These are phyloP conservation scores for Gypsophila paniculata DNA, from an alignment of 179 eudicot genomes.

Conservation along the genomic window DNA sequence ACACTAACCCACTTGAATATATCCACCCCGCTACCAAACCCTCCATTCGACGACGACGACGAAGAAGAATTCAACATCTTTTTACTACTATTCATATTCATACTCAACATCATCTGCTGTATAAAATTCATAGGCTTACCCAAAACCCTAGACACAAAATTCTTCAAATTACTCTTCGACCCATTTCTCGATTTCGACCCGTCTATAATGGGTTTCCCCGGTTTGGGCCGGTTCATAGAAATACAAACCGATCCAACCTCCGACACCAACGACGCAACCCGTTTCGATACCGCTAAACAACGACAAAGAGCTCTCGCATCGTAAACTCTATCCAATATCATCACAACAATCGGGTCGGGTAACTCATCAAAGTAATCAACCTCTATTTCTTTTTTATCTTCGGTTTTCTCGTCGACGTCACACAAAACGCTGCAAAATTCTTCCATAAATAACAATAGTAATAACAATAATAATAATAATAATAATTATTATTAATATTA, in stretches of 20 bases:
- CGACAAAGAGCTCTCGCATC: slow-evolving; percentile 49
- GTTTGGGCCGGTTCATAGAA: slow-evolving; percentile 13
- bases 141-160: slow-evolving; percentile 25
- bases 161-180: slow-evolving; percentile 26
- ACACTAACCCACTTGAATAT: slow-evolving; percentile 31
- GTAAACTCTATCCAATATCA: slow-evolving; percentile 39
- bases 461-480: too few species aligned
- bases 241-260: slow-evolving; percentile 35
- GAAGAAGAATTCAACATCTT: slow-evolving; percentile 2
- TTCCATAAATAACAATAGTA: background rate
- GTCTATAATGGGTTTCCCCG: slow-evolving; percentile 8
- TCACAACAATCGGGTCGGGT: slow-evolving; percentile 43
- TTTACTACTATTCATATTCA: slow-evolving; percentile 16
- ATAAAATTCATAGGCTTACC: slow-evolving; percentile 30
- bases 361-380: slow-evolving; percentile 51
- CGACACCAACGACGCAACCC: slow-evolving; percentile 39
- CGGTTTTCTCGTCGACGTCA: too few species aligned
- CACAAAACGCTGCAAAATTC: background rate
- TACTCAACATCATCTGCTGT: slow-evolving; percentile 8
- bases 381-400: background rate
- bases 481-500: too few species aligned
- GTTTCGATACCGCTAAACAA: slow-evolving; percentile 46
- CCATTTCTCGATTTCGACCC: background rate
- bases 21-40: slow-evolving; percentile 21
- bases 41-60: background rate